Evolutionary conservation across 2,329 filamentous ascomycete genomes (phyloP).

Genomic region (Cladosporium sp.): DNA sequence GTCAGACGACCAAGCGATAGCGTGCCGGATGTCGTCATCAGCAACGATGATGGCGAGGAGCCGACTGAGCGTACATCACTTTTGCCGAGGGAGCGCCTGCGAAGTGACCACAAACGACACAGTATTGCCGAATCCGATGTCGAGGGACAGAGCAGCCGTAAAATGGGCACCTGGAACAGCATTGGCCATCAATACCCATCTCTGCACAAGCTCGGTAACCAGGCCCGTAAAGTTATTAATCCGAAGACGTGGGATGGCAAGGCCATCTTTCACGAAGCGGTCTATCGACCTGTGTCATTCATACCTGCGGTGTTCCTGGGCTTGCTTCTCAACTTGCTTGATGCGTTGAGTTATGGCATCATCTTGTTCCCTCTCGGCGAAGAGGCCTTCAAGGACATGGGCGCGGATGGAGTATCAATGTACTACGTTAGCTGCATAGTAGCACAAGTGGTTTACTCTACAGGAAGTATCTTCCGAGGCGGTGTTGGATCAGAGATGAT

Average conservation of each 20-base stretch:
- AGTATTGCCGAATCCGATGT: constrained; percentile 22
- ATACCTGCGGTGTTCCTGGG: constrained; percentile 86
- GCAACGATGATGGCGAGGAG: constrained; percentile 21
- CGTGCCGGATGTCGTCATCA: constrained; percentile 28
- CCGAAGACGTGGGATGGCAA: constrained; percentile 70
- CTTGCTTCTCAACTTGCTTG: constrained; percentile 83
- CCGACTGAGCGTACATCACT: constrained; percentile 33
- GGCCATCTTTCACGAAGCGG: constrained; percentile 58
- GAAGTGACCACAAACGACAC: constrained; percentile 20
- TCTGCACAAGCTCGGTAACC: constrained; percentile 10
- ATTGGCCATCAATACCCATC: constrained; percentile 29
- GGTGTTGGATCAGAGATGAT: constrained; percentile 96
- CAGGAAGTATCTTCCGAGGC: constrained; percentile 82
- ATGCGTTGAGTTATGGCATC: constrained; percentile 95
- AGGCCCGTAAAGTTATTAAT: constrained; percentile 41
- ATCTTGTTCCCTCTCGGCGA: constrained; percentile 81
- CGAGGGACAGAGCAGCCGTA: constrained; percentile 20
- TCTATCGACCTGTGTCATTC: constrained; percentile 65
- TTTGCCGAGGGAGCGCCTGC: constrained; percentile 29
- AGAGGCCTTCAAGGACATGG: constrained; percentile 77
- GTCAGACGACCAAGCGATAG: constrained; percentile 3
- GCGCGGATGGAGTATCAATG: constrained; percentile 92
- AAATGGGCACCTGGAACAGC: constrained; percentile 26
- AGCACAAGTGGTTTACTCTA: constrained; percentile 85
- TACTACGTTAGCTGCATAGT: constrained; percentile 98